Evolutionary conservation across 306 rosid genomes (phyloP), one percentile per base, ranked within the genome.

Genomic region (Cucumis hystrix): DNA sequence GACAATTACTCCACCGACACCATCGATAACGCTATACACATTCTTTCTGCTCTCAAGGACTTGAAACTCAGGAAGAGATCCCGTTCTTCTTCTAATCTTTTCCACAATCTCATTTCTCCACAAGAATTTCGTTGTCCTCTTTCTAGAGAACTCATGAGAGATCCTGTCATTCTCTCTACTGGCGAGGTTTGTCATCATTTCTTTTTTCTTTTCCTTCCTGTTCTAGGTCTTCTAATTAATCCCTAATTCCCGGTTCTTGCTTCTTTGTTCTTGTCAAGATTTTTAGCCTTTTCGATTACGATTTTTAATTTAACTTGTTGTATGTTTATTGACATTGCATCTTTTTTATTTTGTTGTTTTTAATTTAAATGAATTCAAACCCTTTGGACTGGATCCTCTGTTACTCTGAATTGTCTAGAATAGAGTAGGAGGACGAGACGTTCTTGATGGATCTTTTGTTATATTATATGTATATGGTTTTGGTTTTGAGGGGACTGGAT

Each of bases 101-200:
- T 64, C 15, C 86, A 85, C 15, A 77, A 79, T 76, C 80, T 85
- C 39, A 15, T 83, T 25, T 91, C 85, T 55, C 97, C 97, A 3
- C 90, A 87, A 17, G 96, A 89, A 77, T 93, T 91, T 69, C 87
- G 86, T 10, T 93, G 98, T 62, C 98, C 98, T 1, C 88, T 93
- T 69, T 93, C 97, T 66, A 87, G 87, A 51, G 96, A 93, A 61
- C 82, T 93, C 85, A 93, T 93, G 98, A 87, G 84, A 89, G 98
- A 93, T 88, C 98, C 98, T 78, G 97, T 93, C 69, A 83, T 91
- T 83, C 88, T 89, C 9, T 87, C 93, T 61, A 82, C 97, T 41
- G 97, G 98, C 40, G 90, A 91, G 98, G 97, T 93, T 79, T 67
- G 96, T 84, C 0, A 43, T 43, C 10, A 33, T 43, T 10, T 43